Conservation (phyloP, 1,139 yeast genomes). For the Lodderomyces metapsilosis region DNA sequence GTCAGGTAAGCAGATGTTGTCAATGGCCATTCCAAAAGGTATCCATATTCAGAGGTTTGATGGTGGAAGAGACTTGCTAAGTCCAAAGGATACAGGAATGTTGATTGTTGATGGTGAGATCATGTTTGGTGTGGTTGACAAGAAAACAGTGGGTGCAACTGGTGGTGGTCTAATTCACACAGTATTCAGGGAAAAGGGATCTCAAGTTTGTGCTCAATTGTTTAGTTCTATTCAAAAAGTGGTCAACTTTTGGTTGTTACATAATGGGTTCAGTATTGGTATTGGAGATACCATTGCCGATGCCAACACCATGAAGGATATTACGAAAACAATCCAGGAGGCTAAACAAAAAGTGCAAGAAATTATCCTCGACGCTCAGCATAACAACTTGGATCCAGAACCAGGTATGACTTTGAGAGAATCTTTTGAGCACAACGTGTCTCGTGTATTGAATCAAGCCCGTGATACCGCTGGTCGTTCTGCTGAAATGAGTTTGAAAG, state of each 20-base stretch:
- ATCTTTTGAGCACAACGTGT: slow-evolving; percentile 95
- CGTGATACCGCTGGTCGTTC: slow-evolving; percentile 99
- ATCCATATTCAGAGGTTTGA: slow-evolving; percentile 92
- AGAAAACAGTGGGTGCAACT: slow-evolving; percentile 97
- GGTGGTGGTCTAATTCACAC: slow-evolving; percentile 98
- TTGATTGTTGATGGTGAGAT: slow-evolving; percentile 88
- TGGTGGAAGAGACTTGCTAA: slow-evolving; percentile 78
- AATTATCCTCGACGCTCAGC: slow-evolving; percentile 88
- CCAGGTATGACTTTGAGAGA: slow-evolving; percentile 99
- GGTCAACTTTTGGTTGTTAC: slow-evolving; percentile 93
- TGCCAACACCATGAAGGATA: slow-evolving; percentile 89
- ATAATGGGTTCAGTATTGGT: slow-evolving; percentile 97
- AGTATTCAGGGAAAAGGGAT: slow-evolving; percentile 96
- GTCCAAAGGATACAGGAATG: slow-evolving; percentile 92
- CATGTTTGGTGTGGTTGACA: slow-evolving; percentile 96
- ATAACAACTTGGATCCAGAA: slow-evolving; percentile 82
- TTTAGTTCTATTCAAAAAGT: slow-evolving; percentile 94
- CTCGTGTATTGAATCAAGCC: slow-evolving; percentile 93
- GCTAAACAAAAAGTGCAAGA: slow-evolving; percentile 94
- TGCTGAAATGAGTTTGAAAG: slow-evolving; percentile 94
- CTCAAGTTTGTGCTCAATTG: slow-evolving; percentile 82
- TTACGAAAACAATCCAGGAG: slow-evolving; percentile 87
- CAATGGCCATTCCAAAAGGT: slow-evolving; percentile 93
- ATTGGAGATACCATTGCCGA: slow-evolving; percentile 99
- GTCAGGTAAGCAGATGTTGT: slow-evolving; percentile 94